These are phyloP conservation scores for Phyllosticta capitalensis DNA, from an alignment of 2,329 filamentous ascomycete species.

Conservation along the genomic window DNA sequence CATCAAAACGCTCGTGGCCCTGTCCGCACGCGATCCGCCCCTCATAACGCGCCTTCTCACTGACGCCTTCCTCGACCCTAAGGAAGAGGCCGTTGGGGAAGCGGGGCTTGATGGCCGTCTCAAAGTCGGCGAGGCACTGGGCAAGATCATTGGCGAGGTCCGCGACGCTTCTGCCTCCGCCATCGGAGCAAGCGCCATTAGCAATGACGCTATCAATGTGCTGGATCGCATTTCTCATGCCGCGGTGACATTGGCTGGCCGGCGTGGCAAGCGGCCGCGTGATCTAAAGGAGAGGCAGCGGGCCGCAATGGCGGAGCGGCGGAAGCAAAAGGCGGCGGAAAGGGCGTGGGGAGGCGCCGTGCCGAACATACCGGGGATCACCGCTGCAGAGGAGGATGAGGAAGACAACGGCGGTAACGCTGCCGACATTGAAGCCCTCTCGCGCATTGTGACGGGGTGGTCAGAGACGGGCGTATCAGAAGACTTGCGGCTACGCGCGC, in stretches of 20 bases:
- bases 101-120: conserved; percentile 52
- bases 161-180: neutral
- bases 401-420: conserved; percentile 18
- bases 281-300: conserved; percentile 49
- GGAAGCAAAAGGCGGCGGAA: conserved; percentile 40
- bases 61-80: conserved; percentile 58
- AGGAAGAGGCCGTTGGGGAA: conserved; percentile 30
- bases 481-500: conserved; percentile 60
- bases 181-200: neutral
- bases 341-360: conserved; percentile 47
- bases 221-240: conserved; percentile 41
- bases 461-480: conserved; percentile 54
- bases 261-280: conserved; percentile 52
- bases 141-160: conserved; percentile 17
- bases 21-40: conserved; percentile 53
- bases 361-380: conserved; percentile 23
- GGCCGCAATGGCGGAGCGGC: conserved; percentile 39
- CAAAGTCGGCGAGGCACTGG: conserved; percentile 51
- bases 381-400: conserved; percentile 18
- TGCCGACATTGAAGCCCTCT: conserved; percentile 39
- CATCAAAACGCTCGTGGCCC: conserved; percentile 53
- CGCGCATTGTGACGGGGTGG: conserved; percentile 58
- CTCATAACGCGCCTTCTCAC: conserved; percentile 54
- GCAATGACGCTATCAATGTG: conserved; percentile 26
- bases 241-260: conserved; percentile 54